Evolutionary conservation across 768 basidiomycete species (phyloP), one percentile per base, ranked within the genome.

Genomic region (Kwoniella botswanensis): DNA sequence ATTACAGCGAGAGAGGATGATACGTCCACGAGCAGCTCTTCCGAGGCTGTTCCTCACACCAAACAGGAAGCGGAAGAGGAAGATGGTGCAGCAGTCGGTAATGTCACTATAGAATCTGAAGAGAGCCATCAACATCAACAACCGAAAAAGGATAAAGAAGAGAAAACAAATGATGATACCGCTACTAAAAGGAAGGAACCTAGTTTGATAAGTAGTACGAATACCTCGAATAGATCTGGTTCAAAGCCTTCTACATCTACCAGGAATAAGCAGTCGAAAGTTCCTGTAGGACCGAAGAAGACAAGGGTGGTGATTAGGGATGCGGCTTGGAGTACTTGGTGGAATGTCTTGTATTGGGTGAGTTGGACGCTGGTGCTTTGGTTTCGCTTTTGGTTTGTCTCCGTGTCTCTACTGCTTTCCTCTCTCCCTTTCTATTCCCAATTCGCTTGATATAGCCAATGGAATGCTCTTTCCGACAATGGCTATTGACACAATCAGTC

Each of bases 261-360:
- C 15, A 55, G 18, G 13, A 17, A 43, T 4, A 67, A 52, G 29
- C 18, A 54, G 17, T 50, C 35, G 7, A 65, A 55, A 56, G 55
- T 56, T 15, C 21, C 55, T 0, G 61, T 74, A 2, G 88, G 89
- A 9, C 88, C 88, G 2, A 85, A 79, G 55, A 90, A 89, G 81
- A 84, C 85, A 60, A 85, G 84, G 41, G 87, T 90, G 21, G 80
- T 88, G 43, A 85, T 90, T 18, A 82, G 84, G 44, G 90, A 90
- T 73, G 88, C 88, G 1, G 86, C 90, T 18, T 90, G 89, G 81
- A 81, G 86, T 24, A 90, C 90, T 1, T 90, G 89, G 81, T 87
- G 85, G 71, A 89, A 89, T 1, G 85, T 90, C 29, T 85, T 94
- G 13, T 93, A 93, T 84, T 94, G 93, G 83, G 92, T 92, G 75